phyloP scores from a whole-genome alignment of 2,329 filamentous ascomycete species.

The Pestalotiopsis sp. region DNA sequence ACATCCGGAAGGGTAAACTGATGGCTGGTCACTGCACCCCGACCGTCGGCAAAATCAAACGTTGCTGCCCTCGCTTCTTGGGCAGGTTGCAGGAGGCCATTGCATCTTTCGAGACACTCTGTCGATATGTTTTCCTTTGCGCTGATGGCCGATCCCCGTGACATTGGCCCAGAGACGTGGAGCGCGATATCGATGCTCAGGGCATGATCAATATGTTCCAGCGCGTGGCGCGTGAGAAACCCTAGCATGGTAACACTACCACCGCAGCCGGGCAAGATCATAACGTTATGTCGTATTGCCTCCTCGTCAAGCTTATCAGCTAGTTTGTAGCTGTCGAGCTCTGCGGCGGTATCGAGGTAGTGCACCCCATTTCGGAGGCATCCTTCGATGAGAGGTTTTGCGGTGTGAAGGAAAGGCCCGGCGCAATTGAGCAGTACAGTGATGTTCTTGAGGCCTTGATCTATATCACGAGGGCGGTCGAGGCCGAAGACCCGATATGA shows the following conservation, averaged over 20 bases:
- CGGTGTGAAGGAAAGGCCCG: conserved; percentile 21
- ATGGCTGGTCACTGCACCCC: conserved; percentile 19
- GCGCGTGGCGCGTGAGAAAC: conserved; percentile 16
- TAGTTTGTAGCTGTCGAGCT: conserved; percentile 21
- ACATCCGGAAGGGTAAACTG: conserved; percentile 23
- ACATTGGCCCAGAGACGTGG: conserved; percentile 21
- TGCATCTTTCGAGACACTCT: conserved; percentile 4
- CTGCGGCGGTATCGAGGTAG: conserved; percentile 25
- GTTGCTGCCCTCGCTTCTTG: not conserved
- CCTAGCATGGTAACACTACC: conserved; percentile 25
- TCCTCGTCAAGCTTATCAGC: conserved; percentile 12
- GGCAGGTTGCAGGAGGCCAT: conserved; percentile 5
- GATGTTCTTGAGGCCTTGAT: not conserved
- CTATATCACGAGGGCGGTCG: not conserved
- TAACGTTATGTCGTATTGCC: conserved; percentile 15
- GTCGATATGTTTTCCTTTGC: conserved; percentile 12
- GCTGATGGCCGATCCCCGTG: conserved; percentile 21
- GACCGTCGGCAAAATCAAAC: conserved; percentile 24
- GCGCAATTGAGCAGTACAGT: conserved; percentile 24
- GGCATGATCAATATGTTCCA: conserved; percentile 1
- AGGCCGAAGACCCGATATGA: conserved; percentile 16
- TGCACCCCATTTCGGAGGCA: conserved; percentile 21
- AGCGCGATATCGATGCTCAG: conserved; percentile 22
- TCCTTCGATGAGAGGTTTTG: conserved; percentile 18
- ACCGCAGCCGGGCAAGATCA: conserved; percentile 25